These are phyloP conservation scores for Lyophyllum shimeji DNA, from an alignment of 768 basidiomycete genomes.

Conservation along the genomic window DNA sequence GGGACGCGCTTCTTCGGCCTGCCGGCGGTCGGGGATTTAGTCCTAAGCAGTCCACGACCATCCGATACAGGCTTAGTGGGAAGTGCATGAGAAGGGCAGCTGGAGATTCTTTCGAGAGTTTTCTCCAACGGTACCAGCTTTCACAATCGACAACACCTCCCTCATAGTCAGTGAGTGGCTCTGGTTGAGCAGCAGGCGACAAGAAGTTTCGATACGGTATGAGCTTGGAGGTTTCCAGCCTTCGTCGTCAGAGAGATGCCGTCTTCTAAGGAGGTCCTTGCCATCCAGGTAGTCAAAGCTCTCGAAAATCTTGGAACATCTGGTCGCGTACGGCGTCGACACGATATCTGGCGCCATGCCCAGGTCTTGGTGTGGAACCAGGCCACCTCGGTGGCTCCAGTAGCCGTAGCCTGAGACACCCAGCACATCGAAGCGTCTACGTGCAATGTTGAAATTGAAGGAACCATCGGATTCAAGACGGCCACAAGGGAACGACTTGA, in stretches of 20 bases:
- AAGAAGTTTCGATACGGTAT: conserved; percentile 25
- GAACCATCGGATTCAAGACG: conserved; percentile 40
- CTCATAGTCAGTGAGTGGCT: conserved; percentile 25
- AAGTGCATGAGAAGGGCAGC: conserved; percentile 40
- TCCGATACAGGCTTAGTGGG: conserved; percentile 35
- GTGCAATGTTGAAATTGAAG: conserved; percentile 29
- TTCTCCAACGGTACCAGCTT: conserved; percentile 42
- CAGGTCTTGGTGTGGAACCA: conserved; percentile 25
- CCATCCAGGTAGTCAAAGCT: conserved; percentile 31
- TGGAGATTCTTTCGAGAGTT: conserved; percentile 36
- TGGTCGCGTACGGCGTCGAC: not conserved
- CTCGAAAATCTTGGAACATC: conserved; percentile 5
- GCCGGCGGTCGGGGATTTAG: conserved; percentile 21
- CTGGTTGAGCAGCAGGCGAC: conserved; percentile 21
- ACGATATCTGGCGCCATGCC: not conserved
- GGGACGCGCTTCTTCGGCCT: conserved; percentile 22
- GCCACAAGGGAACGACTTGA: conserved; percentile 38
- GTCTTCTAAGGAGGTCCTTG: conserved; percentile 26
- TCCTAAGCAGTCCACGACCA: conserved; percentile 30
- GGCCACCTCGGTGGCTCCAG: conserved; percentile 37
- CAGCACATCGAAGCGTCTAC: conserved; percentile 34
- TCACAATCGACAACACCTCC: conserved; percentile 31
- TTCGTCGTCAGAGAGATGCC: conserved; percentile 26
- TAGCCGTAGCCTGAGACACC: conserved; percentile 36
- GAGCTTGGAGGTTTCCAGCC: conserved; percentile 31